Conservation (phyloP, 2,329 filamentous ascomycete genomes). For the Nemania sp. region DNA sequence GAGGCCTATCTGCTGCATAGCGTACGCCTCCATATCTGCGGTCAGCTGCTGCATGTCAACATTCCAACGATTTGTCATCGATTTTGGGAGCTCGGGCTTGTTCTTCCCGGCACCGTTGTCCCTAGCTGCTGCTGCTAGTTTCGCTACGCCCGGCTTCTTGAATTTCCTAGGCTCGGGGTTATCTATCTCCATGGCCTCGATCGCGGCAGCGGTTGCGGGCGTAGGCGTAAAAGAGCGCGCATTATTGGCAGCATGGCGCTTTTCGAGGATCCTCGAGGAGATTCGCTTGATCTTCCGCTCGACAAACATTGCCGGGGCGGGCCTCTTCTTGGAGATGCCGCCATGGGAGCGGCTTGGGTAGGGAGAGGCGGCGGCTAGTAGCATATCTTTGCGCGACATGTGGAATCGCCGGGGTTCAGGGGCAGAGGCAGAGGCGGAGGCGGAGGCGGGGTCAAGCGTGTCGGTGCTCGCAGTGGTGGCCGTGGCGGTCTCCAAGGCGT, state of each 20-base stretch:
- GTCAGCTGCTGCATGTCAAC: conserved; percentile 42
- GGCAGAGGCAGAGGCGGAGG: neutral
- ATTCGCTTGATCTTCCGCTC: conserved; percentile 52
- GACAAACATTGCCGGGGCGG: conserved; percentile 58
- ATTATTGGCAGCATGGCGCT: conserved; percentile 29
- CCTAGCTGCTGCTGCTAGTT: conserved; percentile 28
- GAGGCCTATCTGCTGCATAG: conserved; percentile 60
- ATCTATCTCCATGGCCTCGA: conserved; percentile 35
- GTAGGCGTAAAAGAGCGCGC: conserved; percentile 6
- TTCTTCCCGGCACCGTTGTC: conserved; percentile 26
- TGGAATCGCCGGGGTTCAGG: conserved; percentile 58
- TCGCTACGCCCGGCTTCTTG: conserved; percentile 44
- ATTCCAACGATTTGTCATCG: conserved; percentile 45
- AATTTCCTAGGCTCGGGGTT: conserved; percentile 35
- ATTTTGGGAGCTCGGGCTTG: conserved; percentile 37
- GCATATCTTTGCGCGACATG: conserved; percentile 55
- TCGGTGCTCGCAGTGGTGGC: neutral
- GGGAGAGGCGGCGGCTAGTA: conserved; percentile 35
- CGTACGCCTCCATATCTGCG: conserved; percentile 50
- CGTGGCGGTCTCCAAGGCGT: conserved; percentile 10
- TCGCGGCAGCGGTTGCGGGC: conserved; percentile 7
- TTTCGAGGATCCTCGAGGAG: conserved; percentile 32
- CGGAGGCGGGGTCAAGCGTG: conserved; percentile 10
- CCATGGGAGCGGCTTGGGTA: conserved; percentile 34
- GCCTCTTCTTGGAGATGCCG: conserved; percentile 49